These are phyloP conservation scores for Zoysia matrella DNA, from an alignment of 202 grass and related monocot genomes.

Conservation along the genomic window DNA sequence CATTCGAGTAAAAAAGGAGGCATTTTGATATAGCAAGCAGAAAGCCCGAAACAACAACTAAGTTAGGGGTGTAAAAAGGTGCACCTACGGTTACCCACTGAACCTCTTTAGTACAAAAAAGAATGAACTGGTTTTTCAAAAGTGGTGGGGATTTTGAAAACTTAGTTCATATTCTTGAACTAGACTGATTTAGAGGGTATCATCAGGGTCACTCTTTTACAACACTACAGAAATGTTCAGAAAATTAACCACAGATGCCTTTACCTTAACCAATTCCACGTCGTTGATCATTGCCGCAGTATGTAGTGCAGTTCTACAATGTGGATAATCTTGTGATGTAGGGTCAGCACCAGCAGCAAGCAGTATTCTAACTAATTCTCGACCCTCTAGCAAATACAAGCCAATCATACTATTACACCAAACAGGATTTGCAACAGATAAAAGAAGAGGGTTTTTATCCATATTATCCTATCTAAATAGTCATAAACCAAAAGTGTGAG, in stretches of 20 bases:
- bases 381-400: conserved; percentile 76
- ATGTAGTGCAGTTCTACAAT: conserved; percentile 91
- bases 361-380: conserved; percentile 89
- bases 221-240: not conserved
- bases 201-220: too few relatives aligned
- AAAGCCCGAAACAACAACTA: not conserved
- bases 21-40: conserved; percentile 33
- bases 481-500: not conserved
- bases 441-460: conserved; percentile 23
- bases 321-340: conserved; percentile 78
- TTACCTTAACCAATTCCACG: conserved; percentile 33
- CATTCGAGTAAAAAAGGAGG: conserved; percentile 27
- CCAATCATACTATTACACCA: conserved; percentile 42
- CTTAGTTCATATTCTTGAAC: too few relatives aligned
- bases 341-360: conserved; percentile 33
- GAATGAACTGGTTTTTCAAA: too few relatives aligned
- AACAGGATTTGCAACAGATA: conserved; percentile 25
- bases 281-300: conserved; percentile 99
- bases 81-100: too few relatives aligned
- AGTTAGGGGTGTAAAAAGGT: too few relatives aligned
- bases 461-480: conserved; percentile 29
- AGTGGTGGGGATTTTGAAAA: too few relatives aligned
- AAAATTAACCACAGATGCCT: conserved; percentile 29
- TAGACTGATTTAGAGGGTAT: too few relatives aligned
- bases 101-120: too few relatives aligned